Evolutionary conservation across 495 filamentous ascomycete species (phyloP).

Genomic region (Aspergillus nanangensis): DNA sequence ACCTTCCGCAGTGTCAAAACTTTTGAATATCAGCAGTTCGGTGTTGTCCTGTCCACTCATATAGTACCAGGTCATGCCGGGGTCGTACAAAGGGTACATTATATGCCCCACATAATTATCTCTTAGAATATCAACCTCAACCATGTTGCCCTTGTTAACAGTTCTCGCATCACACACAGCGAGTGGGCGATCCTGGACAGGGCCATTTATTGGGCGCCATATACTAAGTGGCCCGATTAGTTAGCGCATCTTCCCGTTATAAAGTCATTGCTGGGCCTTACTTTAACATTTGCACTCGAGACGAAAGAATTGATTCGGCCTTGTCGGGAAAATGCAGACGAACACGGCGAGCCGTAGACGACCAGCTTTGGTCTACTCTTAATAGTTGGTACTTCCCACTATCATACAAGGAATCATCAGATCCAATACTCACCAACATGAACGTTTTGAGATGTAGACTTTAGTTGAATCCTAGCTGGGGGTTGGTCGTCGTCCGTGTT

Average conservation of each 20-base stretch:
- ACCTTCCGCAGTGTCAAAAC: conserved; percentile 20
- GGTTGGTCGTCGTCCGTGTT: too few species aligned
- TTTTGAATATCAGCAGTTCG: conserved; percentile 29
- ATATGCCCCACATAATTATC: conserved; percentile 18
- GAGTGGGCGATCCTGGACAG: conserved; percentile 25
- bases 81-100: conserved; percentile 17
- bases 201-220: conserved; percentile 22
- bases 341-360: conserved; percentile 10
- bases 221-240: conserved; percentile 12
- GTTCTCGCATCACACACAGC: conserved; percentile 28
- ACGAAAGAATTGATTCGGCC: conserved; percentile 8
- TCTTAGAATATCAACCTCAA: conserved; percentile 21
- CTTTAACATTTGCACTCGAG: conserved; percentile 14
- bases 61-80: conserved; percentile 22
- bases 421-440: too few species aligned
- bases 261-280: conserved; percentile 4
- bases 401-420: too few species aligned
- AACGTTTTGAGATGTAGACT: too few species aligned
- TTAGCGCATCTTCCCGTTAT: neutral
- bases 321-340: conserved; percentile 8
- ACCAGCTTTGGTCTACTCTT: conserved; percentile 10
- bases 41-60: conserved; percentile 20
- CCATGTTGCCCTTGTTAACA: conserved; percentile 14
- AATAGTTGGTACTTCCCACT: too few species aligned
- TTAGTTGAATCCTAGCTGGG: too few species aligned